Conservation (phyloP, 2,329 filamentous ascomycete genomes). For the Microdochium nivale region DNA sequence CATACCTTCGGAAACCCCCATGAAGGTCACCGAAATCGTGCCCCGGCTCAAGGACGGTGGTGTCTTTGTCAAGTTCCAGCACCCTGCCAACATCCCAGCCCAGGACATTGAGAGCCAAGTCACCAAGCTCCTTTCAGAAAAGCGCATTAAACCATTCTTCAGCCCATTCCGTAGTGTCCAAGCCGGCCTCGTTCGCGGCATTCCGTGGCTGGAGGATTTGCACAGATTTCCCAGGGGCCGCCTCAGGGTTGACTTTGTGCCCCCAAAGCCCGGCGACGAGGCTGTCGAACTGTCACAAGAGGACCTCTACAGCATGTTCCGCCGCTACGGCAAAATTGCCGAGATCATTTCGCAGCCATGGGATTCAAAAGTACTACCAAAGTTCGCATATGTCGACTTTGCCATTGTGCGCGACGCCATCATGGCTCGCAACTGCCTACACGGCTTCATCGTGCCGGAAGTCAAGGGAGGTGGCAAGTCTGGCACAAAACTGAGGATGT, state of each 20-base stretch:
- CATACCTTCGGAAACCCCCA: slow-evolving; percentile 50
- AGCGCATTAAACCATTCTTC: slow-evolving; percentile 81
- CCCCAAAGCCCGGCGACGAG: slow-evolving; percentile 59
- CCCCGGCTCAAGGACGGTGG: slow-evolving; percentile 87
- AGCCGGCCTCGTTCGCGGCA: slow-evolving; percentile 67
- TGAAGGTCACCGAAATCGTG: slow-evolving; percentile 73
- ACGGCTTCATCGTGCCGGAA: slow-evolving; percentile 68
- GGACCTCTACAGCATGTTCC: slow-evolving; percentile 75
- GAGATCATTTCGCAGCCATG: slow-evolving; percentile 77
- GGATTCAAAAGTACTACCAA: slow-evolving; percentile 78
- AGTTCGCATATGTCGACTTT: slow-evolving; percentile 75
- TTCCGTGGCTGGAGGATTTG: slow-evolving; percentile 91
- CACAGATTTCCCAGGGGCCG: slow-evolving; percentile 70
- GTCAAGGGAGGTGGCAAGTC: slow-evolving; percentile 63
- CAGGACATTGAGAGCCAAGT: slow-evolving; percentile 54
- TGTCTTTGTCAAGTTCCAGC: slow-evolving; percentile 62
- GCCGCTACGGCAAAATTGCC: slow-evolving; percentile 80
- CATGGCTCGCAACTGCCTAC: slow-evolving; percentile 87
- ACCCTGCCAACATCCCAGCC: slow-evolving; percentile 28
- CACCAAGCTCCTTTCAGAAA: slow-evolving; percentile 53
- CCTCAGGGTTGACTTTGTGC: slow-evolving; percentile 77
- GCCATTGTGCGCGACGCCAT: slow-evolving; percentile 64
- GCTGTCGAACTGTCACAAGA: slow-evolving; percentile 80
- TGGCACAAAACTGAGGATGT: slow-evolving; percentile 71
- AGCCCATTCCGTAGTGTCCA: slow-evolving; percentile 68